phyloP scores from a whole-genome alignment of 2,329 filamentous ascomycete genomes.

The Rhinocladiella mackenziei region DNA sequence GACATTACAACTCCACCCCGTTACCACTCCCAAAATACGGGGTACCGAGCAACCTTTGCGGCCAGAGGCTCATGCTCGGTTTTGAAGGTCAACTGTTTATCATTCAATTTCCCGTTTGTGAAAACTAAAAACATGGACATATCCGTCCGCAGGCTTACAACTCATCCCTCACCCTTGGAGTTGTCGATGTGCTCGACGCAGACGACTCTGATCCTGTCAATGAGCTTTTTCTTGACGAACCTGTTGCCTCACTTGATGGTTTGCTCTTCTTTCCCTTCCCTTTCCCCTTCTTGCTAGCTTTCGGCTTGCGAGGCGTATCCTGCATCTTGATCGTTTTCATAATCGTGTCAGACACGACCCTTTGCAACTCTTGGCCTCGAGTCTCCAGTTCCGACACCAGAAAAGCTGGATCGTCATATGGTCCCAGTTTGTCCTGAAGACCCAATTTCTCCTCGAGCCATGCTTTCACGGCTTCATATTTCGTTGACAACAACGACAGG shows the following conservation, averaged over 20 bases:
- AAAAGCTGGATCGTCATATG: slow-evolving; percentile 70
- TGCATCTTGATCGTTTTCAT: slow-evolving; percentile 64
- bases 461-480: slow-evolving; percentile 58
- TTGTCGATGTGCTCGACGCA: background rate
- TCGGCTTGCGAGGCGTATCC: slow-evolving; percentile 29
- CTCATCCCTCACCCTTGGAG: background rate
- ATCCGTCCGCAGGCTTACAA: slow-evolving; percentile 2
- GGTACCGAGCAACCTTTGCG: too few species aligned
- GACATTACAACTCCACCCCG: too few species aligned
- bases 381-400: slow-evolving; percentile 66
- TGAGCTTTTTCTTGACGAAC: too few species aligned
- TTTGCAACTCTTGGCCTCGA: slow-evolving; percentile 67
- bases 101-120: background rate
- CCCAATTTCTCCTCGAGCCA: slow-evolving; percentile 74
- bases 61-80: too few species aligned
- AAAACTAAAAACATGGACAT: too few species aligned
- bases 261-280: slow-evolving; percentile 33
- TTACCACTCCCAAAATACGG: too few species aligned
- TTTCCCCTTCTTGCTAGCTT: slow-evolving; percentile 32
- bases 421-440: slow-evolving; percentile 65
- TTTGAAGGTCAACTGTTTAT: too few species aligned
- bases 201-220: slow-evolving; percentile 5
- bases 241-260: slow-evolving; percentile 15
- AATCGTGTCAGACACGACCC: slow-evolving; percentile 65
- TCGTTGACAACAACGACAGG: slow-evolving; percentile 59